Percentiles rank a stretch among this genome's conserved stretches.
Evolutionary conservation across 768 basidiomycete genomes (phyloP).

Genomic region (Suillus ampliporus): DNA sequence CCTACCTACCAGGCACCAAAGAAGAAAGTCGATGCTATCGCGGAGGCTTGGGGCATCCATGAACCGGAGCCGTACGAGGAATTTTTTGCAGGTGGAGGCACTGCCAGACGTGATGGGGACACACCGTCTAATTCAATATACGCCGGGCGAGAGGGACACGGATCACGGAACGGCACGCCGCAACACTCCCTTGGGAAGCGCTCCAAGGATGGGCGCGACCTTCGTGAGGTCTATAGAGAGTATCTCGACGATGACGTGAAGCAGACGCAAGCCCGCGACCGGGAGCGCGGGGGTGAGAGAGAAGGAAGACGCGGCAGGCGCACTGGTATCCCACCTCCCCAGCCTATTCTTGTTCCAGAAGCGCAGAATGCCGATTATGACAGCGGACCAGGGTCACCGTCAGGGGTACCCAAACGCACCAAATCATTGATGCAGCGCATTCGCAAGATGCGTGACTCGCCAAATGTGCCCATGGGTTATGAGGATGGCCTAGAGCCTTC

Average conservation of each 20-base stretch:
- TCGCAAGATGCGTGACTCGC: constrained; percentile 85
- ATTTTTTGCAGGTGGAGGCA: constrained; percentile 82
- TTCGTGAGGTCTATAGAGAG: constrained; percentile 51
- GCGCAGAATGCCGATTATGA: constrained; percentile 44
- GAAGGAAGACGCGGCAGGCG: constrained; percentile 49
- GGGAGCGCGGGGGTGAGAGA: constrained; percentile 42
- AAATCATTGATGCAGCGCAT: constrained; percentile 90
- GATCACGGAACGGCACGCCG: constrained; percentile 42
- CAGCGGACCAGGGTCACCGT: constrained; percentile 46
- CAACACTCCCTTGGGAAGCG: constrained; percentile 42
- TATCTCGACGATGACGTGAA: constrained; percentile 46
- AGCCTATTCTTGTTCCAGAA: constrained; percentile 80
- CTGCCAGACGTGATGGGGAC: constrained; percentile 50
- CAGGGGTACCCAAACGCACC: constrained; percentile 64
- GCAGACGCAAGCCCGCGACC: constrained; percentile 31
- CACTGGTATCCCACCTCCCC: constrained; percentile 72
- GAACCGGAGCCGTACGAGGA: constrained; percentile 93
- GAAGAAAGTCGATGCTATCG: constrained; percentile 88
- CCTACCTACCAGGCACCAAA: constrained; percentile 65
- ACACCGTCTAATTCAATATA: constrained; percentile 73
- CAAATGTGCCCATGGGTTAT: constrained; percentile 74
- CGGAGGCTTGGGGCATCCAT: constrained; percentile 92
- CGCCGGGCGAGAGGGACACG: constrained; percentile 62
- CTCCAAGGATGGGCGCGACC: constrained; percentile 56
- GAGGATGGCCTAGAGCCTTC: constrained; percentile 48